Conservation (phyloP, 2,329 filamentous ascomycete genomes). For the Rachicladosporium sp. region DNA sequence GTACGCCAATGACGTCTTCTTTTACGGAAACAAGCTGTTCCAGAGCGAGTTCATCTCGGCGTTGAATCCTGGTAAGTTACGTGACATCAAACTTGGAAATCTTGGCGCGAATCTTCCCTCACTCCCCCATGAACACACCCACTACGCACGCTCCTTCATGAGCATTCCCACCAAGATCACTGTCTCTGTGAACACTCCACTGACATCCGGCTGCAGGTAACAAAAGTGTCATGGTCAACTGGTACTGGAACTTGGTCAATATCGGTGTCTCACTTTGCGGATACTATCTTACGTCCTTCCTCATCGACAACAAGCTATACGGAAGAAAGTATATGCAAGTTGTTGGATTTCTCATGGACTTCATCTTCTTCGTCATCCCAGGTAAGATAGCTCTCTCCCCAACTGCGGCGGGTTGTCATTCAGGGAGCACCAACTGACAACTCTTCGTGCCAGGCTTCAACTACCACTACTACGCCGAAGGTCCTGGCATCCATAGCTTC, state of each 20-base stretch:
- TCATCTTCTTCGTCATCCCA: conserved; percentile 84
- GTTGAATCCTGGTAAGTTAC: conserved; percentile 43
- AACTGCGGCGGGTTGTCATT: too few species aligned
- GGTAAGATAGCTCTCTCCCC: conserved; percentile 28
- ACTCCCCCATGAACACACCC: too few species aligned
- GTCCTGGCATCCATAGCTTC: conserved; percentile 68
- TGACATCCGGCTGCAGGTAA: conserved; percentile 27
- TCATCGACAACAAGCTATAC: conserved; percentile 94
- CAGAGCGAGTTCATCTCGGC: conserved; percentile 80
- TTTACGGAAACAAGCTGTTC: conserved; percentile 98
- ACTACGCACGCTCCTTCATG: too few species aligned
- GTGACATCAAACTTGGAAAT: conserved; percentile 3
- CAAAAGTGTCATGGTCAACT: conserved; percentile 61
- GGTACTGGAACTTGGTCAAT: conserved; percentile 90
- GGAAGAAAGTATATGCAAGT: conserved; percentile 96
- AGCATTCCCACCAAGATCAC: too few species aligned
- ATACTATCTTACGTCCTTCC: conserved; percentile 78
- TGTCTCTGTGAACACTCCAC: too few species aligned
- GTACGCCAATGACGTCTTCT: conserved; percentile 97
- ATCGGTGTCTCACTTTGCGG: conserved; percentile 72
- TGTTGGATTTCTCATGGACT: conserved; percentile 82
- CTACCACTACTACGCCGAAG: conserved; percentile 67
- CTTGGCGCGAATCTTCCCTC: too few species aligned
- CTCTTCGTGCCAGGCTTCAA: conserved; percentile 42
- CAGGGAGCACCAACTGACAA: too few species aligned